phyloP scores from a whole-genome alignment of 2,329 filamentous ascomycete genomes.

The Scorias spongiosa region DNA sequence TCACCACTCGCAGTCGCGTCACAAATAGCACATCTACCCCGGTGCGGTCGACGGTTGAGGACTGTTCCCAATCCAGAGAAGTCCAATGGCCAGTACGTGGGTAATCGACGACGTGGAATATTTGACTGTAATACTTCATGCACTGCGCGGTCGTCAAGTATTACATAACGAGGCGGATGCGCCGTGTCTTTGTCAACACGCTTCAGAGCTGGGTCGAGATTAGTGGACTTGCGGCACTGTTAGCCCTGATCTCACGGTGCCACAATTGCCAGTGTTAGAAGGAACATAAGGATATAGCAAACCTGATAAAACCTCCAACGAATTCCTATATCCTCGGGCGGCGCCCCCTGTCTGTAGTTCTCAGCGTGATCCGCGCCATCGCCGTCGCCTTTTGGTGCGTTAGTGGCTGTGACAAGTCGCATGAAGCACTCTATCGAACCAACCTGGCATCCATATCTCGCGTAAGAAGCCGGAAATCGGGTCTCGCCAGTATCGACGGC shows the following conservation, averaged over 20 bases:
- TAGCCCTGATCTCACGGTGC: neutral
- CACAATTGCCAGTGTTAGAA: neutral
- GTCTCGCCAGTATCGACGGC: conserved; percentile 12
- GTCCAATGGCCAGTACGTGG: conserved; percentile 23
- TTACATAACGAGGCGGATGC: conserved; percentile 23
- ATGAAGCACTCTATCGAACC: neutral
- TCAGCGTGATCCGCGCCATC: conserved; percentile 20
- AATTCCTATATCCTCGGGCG: conserved; percentile 8
- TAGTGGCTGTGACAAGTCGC: too few species aligned
- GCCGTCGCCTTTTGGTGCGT: conserved; percentile 13
- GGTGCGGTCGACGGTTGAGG: conserved; percentile 18
- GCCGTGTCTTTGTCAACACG: conserved; percentile 7
- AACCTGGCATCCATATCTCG: conserved; percentile 23
- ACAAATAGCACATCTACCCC: conserved; percentile 22
- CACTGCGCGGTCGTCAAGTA: conserved; percentile 25
- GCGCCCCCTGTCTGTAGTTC: conserved; percentile 12
- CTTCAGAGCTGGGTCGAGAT: neutral
- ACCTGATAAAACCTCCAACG: conserved; percentile 27
- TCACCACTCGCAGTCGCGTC: conserved; percentile 5
- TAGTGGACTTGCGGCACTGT: neutral
- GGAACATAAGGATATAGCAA: neutral
- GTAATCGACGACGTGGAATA: conserved; percentile 12
- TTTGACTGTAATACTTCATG: conserved; percentile 20
- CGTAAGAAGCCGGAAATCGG: conserved; percentile 13
- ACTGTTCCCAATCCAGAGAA: conserved; percentile 21